Percentiles rank a stretch among this genome's conserved stretches.
Conservation (phyloP, 1,284 basidiomycete species). For the Jaminaea rosea region DNA sequence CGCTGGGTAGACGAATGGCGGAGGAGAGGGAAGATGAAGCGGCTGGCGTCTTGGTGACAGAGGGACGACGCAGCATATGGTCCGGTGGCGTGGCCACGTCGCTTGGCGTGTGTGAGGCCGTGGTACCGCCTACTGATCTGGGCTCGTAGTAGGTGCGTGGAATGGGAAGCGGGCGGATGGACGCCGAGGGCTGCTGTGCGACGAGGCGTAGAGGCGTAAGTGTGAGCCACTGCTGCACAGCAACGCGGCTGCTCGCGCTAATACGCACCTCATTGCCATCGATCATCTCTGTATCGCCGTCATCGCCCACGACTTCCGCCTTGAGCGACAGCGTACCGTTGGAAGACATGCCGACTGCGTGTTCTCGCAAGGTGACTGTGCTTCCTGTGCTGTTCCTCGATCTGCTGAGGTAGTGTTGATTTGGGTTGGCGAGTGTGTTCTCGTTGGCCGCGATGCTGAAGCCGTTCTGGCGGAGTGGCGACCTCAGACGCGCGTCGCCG, state of each 20-base stretch:
- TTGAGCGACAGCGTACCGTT: too few relatives aligned
- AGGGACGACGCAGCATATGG: constrained; percentile 9
- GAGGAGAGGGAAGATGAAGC: constrained; percentile 11
- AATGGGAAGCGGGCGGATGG: constrained; percentile 21
- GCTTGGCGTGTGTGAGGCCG: constrained; percentile 27
- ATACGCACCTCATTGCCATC: constrained; percentile 12
- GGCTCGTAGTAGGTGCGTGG: constrained; percentile 13
- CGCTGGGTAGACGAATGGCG: constrained; percentile 13
- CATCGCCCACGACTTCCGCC: too few relatives aligned
- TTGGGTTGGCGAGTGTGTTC: background rate
- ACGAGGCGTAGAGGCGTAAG: background rate
- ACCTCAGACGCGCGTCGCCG: background rate
- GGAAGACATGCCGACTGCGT: background rate
- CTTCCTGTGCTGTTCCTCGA: background rate
- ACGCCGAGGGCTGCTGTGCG: background rate
- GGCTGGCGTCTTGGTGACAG: constrained; percentile 5
- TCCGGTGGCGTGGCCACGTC: constrained; percentile 43
- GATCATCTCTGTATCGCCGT: constrained; percentile 27
- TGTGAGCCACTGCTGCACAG: background rate
- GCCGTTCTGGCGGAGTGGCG: background rate
- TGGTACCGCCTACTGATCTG: constrained; percentile 13
- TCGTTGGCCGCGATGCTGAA: background rate
- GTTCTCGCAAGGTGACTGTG: background rate
- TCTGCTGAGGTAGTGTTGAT: background rate
- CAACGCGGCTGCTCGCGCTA: too few relatives aligned